phyloP scores from a whole-genome alignment of 2,329 filamentous ascomycete species.

The Stemphylium vesicarium region DNA sequence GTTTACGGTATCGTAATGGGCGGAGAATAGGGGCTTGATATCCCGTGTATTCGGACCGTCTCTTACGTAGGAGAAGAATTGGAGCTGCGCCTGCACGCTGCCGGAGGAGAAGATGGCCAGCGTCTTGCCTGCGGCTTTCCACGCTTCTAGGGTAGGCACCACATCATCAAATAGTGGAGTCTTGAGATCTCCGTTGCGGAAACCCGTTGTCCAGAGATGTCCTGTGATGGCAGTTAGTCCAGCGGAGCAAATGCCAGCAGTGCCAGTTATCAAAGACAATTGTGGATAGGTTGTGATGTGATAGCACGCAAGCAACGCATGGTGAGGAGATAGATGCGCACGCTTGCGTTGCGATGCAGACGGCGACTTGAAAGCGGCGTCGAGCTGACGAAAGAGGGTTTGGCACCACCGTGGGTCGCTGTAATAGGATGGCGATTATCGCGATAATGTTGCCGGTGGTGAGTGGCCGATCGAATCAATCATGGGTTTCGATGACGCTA shows the following conservation, averaged over 20 bases:
- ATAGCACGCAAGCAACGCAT: constrained; percentile 2
- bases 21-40: constrained; percentile 45
- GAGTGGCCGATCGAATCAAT: constrained; percentile 31
- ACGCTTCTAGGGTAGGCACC: constrained; percentile 65
- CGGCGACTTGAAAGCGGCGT: constrained; percentile 8
- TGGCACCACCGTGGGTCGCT: constrained; percentile 20
- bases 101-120: constrained; percentile 83
- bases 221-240: constrained; percentile 51
- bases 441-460: constrained; percentile 24
- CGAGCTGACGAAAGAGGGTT: constrained; percentile 16
- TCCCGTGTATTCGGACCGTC: constrained; percentile 50
- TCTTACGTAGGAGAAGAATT: constrained; percentile 71
- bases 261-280: constrained; percentile 15
- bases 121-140: constrained; percentile 61
- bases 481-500: constrained; percentile 24
- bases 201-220: constrained; percentile 78
- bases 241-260: constrained; percentile 3
- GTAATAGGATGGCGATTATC: constrained; percentile 35
- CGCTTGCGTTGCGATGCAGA: constrained; percentile 4
- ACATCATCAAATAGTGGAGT: constrained; percentile 80
- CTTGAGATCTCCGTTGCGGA: constrained; percentile 70
- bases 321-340: constrained; percentile 13
- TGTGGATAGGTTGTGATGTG: background rate
- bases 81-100: constrained; percentile 79
- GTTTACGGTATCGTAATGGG: constrained; percentile 76